phyloP scores from a whole-genome alignment of 441 rosid species.

The Populus trichocarpa region DNA sequence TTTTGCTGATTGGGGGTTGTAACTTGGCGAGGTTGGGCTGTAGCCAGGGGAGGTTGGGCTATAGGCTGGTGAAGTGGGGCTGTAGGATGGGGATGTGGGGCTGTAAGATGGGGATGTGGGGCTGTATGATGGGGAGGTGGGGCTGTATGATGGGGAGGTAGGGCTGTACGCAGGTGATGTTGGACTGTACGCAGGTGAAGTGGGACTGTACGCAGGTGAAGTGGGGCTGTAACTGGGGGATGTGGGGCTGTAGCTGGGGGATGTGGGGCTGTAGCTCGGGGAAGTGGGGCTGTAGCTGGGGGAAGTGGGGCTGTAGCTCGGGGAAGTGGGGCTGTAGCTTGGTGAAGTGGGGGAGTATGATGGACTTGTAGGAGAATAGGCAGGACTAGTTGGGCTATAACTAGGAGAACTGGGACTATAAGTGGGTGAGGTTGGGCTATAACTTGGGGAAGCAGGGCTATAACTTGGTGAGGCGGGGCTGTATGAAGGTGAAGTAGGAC shows the following conservation, averaged over 20 bases:
- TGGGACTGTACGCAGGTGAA: constrained; percentile 81
- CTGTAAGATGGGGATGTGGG: constrained; percentile 60
- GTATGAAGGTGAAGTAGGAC: constrained; percentile 66
- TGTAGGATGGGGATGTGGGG: constrained; percentile 76
- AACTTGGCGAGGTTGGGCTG: constrained; percentile 79
- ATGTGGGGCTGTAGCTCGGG: constrained; percentile 77
- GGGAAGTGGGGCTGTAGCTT: constrained; percentile 79
- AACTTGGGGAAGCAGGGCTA: constrained; percentile 58
- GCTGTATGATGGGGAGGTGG: constrained; percentile 44
- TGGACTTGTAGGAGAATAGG: constrained; percentile 52
- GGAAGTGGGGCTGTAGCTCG: constrained; percentile 84
- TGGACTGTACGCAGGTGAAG: constrained; percentile 79
- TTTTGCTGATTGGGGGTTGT: constrained; percentile 79
- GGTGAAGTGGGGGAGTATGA: constrained; percentile 88
- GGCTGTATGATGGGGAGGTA: constrained; percentile 62
- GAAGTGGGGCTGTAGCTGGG: constrained; percentile 68
- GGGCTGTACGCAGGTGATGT: constrained; percentile 76
- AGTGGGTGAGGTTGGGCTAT: constrained; percentile 52
- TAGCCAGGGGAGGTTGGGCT: constrained; percentile 51
- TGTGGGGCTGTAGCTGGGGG: constrained; percentile 75
- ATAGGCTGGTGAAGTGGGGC: constrained; percentile 49
- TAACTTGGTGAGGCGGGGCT: constrained; percentile 58
- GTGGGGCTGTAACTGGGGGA: constrained; percentile 81
- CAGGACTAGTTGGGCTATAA: constrained; percentile 63
- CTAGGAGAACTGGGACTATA: constrained; percentile 53